Evolutionary conservation across 2,329 filamentous ascomycete genomes (phyloP), one percentile per base, ranked within the genome.

Genomic region (Fusarium longipes): DNA sequence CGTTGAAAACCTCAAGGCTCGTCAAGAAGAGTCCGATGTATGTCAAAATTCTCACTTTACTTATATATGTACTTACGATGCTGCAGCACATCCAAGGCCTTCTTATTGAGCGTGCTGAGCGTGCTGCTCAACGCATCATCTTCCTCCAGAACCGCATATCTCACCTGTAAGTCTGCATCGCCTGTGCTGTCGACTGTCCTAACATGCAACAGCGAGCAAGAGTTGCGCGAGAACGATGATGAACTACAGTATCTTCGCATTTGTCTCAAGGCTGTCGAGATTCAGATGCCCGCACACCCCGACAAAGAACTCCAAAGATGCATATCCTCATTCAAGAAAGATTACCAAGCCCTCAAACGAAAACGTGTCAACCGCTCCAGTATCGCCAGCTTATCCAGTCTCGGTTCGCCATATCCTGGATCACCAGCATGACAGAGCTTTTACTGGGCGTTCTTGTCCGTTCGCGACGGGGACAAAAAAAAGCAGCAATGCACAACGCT

Each of bases 201-300:
- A 47, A 69, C 63, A 49, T 22, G 49, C 57, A 62, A 63, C 60
- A 89, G 83, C 68, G 87, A 86, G 72, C 79, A 84, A 35, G 84
- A 89, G 68, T 80, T 86, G 24, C 79, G 83, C 47, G 82, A 85
- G 68, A 84, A 84, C 71, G 85, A 89, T 64, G 84, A 86, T 38
- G 87, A 90, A 73, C 81, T 90, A 27, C 82, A 85, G 42, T 87
- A 87, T 73, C 82, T 89, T 39, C 85, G 87, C 57, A 86, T 91
- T 63, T 84, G 86, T 72, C 81, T 89, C 64, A 86, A 88, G 67
- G 86, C 85, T 22, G 83, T 90, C 68, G 87, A 90, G 78, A 83
- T 88, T 18, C 85, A 87, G 68, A 83, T 84, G 73, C 80, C 84
- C 7, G 75, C 80, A 40, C 82, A 83, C 57, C 80, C 81, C 3